Evolutionary conservation across 306 rosid species (phyloP).

Genomic region (Chamaecrista fasciculata): DNA sequence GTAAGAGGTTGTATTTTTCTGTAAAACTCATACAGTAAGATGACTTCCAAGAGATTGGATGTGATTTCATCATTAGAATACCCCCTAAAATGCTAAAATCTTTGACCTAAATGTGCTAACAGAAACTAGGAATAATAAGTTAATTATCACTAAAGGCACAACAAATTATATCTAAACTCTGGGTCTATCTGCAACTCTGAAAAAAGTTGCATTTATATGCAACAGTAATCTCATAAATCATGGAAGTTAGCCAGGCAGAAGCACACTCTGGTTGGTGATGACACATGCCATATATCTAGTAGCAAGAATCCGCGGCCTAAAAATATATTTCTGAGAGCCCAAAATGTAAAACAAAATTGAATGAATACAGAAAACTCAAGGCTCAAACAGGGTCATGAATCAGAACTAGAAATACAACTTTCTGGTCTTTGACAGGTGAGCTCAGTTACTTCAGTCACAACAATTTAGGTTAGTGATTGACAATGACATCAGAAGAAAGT

Average conservation of each 20-base stretch:
- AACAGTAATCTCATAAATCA: slow-evolving; percentile 7
- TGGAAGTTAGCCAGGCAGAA: slow-evolving; percentile 16
- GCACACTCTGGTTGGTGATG: not conserved
- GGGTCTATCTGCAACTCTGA: slow-evolving; percentile 14
- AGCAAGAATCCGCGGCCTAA: slow-evolving; percentile 7
- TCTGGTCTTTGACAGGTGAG: slow-evolving; percentile 21
- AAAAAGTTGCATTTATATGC: slow-evolving; percentile 10
- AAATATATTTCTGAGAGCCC: slow-evolving; percentile 1
- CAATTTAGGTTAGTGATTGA: slow-evolving; percentile 9
- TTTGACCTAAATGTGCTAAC: not conserved
- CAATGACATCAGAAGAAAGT: not conserved
- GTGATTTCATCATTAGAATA: slow-evolving; percentile 24
- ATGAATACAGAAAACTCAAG: not conserved
- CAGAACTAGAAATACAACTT: slow-evolving; percentile 14
- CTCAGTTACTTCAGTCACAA: slow-evolving; percentile 18
- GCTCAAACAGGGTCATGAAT: not conserved
- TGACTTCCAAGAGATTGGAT: slow-evolving; percentile 9
- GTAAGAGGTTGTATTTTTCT: not conserved
- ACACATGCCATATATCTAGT: not conserved
- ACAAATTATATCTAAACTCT: slow-evolving; percentile 8
- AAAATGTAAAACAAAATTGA: not conserved
- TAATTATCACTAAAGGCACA: slow-evolving; percentile 1
- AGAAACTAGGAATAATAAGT: slow-evolving; percentile 11
- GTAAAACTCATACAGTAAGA: slow-evolving; percentile 10
- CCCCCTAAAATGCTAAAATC: slow-evolving; percentile 3